Conservation (phyloP, 345 rosid species). For the Limnanthes douglasii region DNA sequence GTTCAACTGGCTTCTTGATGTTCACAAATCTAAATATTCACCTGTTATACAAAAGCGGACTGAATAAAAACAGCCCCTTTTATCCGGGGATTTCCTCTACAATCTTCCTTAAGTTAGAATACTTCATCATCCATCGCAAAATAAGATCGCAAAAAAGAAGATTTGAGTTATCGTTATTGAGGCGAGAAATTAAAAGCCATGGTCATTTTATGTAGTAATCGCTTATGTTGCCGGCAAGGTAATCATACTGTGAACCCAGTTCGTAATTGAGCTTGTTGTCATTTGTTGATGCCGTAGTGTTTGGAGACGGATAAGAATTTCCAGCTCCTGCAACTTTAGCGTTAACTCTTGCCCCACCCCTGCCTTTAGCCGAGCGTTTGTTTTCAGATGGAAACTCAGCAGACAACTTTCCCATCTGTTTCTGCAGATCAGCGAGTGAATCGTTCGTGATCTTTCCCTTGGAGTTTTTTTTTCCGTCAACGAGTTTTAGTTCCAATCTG, state of each 20-base stretch:
- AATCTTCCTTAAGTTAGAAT: background rate
- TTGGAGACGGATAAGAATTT: slow-evolving; percentile 24
- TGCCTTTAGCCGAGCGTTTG: slow-evolving; percentile 59
- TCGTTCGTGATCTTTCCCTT: slow-evolving; percentile 61
- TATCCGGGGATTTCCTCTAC: too few species aligned
- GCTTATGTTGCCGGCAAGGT: slow-evolving; percentile 41
- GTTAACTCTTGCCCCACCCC: slow-evolving; percentile 50
- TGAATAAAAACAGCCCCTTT: background rate
- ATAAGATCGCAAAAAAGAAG: too few species aligned
- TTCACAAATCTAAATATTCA: too few species aligned
- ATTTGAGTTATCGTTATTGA: too few species aligned
- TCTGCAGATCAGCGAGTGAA: slow-evolving; percentile 81
- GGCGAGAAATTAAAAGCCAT: too few species aligned
- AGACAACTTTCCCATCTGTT: slow-evolving; percentile 86
- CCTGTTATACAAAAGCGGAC: background rate
- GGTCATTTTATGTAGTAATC: slow-evolving; percentile 41
- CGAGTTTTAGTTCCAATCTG: slow-evolving; percentile 88
- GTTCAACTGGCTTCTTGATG: too few species aligned
- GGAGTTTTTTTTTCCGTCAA: slow-evolving; percentile 75
- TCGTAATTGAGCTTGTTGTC: slow-evolving; percentile 42
- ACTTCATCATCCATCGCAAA: background rate
- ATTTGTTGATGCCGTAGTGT: slow-evolving; percentile 23
- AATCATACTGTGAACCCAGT: slow-evolving; percentile 45
- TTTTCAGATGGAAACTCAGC: slow-evolving; percentile 77
- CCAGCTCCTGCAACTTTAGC: slow-evolving; percentile 23